Percentiles rank a stretch among this genome's conserved stretches.
These are phyloP conservation scores for Nevesoporus exiguus DNA, from an alignment of 768 basidiomycete genomes.

Conservation along the genomic window DNA sequence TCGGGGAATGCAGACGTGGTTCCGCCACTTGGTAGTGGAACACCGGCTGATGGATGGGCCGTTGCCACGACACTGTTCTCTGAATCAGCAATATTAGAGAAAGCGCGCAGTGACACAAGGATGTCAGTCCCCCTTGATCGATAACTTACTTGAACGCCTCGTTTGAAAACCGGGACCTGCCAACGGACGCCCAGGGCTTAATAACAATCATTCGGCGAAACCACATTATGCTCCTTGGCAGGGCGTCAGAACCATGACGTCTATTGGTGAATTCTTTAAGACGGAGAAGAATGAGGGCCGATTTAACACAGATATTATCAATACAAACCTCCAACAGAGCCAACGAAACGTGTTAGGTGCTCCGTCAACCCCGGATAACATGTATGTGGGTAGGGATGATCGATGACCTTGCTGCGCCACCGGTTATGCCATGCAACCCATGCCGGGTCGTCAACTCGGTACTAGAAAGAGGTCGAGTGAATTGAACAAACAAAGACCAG, in stretches of 20 bases:
- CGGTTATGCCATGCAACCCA: neutral
- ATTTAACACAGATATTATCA: neutral
- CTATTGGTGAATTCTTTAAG: neutral
- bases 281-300: conserved; percentile 2
- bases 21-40: neutral
- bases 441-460: neutral
- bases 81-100: conserved; percentile 1
- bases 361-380: conserved; percentile 7
- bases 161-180: conserved; percentile 21
- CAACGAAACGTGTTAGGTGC: neutral
- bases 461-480: neutral
- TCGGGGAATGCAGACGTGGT: conserved; percentile 6
- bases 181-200: conserved; percentile 4
- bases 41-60: conserved; percentile 1
- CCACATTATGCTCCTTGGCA: neutral
- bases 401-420: neutral
- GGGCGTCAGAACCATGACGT: conserved; percentile 2
- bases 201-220: neutral
- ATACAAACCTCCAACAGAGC: neutral
- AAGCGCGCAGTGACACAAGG: neutral
- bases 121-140: conserved; percentile 1
- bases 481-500: neutral
- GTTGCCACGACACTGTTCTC: neutral
- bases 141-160: conserved; percentile 15
- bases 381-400: neutral